Percentiles rank a stretch among this genome's conserved stretches.
Evolutionary conservation across 1,284 basidiomycete genomes (phyloP).

Genomic region (Heterobasidion occidentale): DNA sequence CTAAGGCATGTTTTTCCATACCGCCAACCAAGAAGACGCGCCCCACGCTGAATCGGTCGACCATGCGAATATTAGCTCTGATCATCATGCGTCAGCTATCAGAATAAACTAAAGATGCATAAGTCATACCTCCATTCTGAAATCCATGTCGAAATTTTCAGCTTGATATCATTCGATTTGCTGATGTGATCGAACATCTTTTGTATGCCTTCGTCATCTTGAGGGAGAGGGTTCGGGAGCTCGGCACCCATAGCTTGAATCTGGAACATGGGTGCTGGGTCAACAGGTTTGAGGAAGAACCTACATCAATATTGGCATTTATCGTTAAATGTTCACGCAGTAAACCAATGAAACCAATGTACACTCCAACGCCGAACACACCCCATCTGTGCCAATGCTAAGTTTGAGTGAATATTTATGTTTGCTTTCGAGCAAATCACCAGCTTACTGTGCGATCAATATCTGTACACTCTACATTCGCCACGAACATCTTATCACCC

Average conservation of each 20-base stretch:
- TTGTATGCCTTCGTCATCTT: slow-evolving; percentile 5
- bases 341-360: not conserved
- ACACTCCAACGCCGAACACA: slow-evolving; percentile 2
- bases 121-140: slow-evolving; percentile 12
- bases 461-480: slow-evolving; percentile 11
- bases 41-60: slow-evolving; percentile 11
- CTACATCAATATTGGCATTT: not conserved
- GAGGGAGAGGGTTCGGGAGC: slow-evolving; percentile 6
- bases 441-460: slow-evolving; percentile 9
- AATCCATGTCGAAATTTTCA: slow-evolving; percentile 5
- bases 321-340: not conserved
- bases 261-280: slow-evolving; percentile 7
- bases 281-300: slow-evolving; percentile 7
- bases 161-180: slow-evolving; percentile 4
- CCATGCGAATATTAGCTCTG: slow-evolving; percentile 18
- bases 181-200: slow-evolving; percentile 8
- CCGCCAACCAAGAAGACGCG: slow-evolving; percentile 17
- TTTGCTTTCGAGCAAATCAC: not conserved
- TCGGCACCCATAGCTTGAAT: slow-evolving; percentile 9
- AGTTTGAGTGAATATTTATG: not conserved
- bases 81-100: too few species aligned
- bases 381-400: slow-evolving; percentile 14
- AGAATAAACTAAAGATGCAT: not conserved
- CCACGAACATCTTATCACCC: slow-evolving; percentile 11
- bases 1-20: not conserved